Conservation (phyloP, 345 rosid species). For the Firmiana major region DNA sequence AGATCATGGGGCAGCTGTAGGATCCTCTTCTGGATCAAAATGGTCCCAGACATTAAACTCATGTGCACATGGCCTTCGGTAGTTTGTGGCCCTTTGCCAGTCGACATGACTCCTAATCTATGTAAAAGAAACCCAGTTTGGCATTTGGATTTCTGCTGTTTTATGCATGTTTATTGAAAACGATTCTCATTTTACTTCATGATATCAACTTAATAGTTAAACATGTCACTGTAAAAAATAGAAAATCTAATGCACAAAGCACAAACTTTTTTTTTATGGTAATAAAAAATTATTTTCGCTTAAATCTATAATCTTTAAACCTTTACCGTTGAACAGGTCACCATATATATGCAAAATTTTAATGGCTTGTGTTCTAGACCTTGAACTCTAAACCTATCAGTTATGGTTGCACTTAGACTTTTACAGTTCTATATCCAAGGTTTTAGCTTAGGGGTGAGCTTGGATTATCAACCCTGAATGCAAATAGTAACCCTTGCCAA, state of each 20-base stretch:
- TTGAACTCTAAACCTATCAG: too few species aligned
- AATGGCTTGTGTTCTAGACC: too few species aligned
- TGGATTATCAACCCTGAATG: not conserved
- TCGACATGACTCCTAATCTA: slow-evolving; percentile 33
- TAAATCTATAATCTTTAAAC: too few species aligned
- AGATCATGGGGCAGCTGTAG: slow-evolving; percentile 31
- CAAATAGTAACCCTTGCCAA: not conserved
- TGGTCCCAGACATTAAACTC: slow-evolving; percentile 40
- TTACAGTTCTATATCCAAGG: too few species aligned
- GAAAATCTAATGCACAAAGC: too few species aligned
- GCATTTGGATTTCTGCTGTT: not conserved
- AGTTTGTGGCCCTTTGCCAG: slow-evolving; percentile 58
- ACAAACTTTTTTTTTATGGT: too few species aligned
- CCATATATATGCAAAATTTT: too few species aligned
- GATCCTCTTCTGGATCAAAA: slow-evolving; percentile 35
- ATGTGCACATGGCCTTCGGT: slow-evolving; percentile 45
- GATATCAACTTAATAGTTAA: not conserved
- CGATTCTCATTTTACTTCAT: not conserved
- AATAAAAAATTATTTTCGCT: too few species aligned
- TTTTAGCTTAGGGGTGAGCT: too few species aligned
- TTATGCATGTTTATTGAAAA: not conserved
- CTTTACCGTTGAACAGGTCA: too few species aligned
- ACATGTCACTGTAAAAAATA: too few species aligned
- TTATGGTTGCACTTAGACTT: too few species aligned
- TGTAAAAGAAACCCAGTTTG: slow-evolving; percentile 10